Base-by-base conservation (phyloP, 805 yeast genomes). In the Metschnikowia kofuensis region DNA sequence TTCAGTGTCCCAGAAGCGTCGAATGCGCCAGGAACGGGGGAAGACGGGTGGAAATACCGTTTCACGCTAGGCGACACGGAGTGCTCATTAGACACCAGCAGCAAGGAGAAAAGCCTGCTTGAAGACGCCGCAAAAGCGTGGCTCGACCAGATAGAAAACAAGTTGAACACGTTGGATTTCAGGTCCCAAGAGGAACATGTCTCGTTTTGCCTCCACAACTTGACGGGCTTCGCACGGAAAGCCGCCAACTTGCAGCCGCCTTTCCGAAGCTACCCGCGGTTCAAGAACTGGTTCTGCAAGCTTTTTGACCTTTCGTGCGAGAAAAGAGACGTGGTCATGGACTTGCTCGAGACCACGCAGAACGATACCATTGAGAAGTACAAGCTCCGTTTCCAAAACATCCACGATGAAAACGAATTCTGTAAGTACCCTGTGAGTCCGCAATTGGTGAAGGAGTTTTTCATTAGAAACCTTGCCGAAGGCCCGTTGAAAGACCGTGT, bases 391-490 rank as follows among this genome's bases (percentile, higher is more conserved):
- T 40, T 46, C 35, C 45, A 36, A 29, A 46, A 46, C 36, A 27
- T 46, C 28, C 44, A 37, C 42, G 49, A 40, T 29, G 49, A 46
- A 37, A 46, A 46, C 29, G 49, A 46, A 32, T 46, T 40, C 29
- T 46, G 49, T 28, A 29, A 46, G 28, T 46, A 29, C 35, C 49
- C 45, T n/a, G 49, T 46, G 21, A 46, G 49, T 28, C 49, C 49
- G 30, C 45, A 40, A 5, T 41, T 46, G 34, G 41, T 46, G 45
- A 46, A 35, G 38, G 49, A 46, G 38, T 46, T 46, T 30, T 46
- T 46, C 42, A 46, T 46, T 35, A 28, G 21, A 11, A 46, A 46
- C 45, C 41, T 46, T 44, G 45, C 45, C 31, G 45, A 41, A 12
- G 45, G 42, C 13, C 30, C 12, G 15, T 26, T 46, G 28, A 46